Evolutionary conservation across 2,329 filamentous ascomycete species (phyloP).

Genomic region (Aspergillus jensenii): DNA sequence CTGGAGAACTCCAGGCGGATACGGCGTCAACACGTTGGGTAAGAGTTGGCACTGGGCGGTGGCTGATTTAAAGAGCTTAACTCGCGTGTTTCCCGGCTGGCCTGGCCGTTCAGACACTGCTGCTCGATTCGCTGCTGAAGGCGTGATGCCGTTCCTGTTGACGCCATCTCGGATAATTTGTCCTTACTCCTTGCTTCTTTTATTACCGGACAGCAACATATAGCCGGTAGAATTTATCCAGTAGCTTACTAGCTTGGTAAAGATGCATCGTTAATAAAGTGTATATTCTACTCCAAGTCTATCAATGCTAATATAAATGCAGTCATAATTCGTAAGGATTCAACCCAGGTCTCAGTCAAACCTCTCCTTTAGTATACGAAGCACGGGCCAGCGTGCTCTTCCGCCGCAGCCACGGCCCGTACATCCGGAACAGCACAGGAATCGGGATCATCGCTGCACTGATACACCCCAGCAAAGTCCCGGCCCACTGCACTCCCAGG

Average conservation of each 20-base stretch:
- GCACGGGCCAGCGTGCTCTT: constrained; percentile 28
- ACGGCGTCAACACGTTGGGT: too few species aligned
- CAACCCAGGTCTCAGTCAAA: background rate
- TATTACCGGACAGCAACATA: too few species aligned
- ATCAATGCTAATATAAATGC: too few species aligned
- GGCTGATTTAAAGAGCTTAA: constrained; percentile 1
- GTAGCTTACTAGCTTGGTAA: too few species aligned
- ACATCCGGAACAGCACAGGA: constrained; percentile 33
- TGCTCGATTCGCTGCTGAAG: background rate
- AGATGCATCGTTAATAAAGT: too few species aligned
- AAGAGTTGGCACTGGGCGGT: background rate
- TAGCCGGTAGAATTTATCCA: too few species aligned
- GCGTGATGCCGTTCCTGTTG: background rate
- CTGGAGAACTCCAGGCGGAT: too few species aligned
- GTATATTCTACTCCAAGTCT: too few species aligned
- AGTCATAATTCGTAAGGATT: too few species aligned
- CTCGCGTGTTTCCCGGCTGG: background rate
- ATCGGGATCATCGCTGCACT: constrained; percentile 39
- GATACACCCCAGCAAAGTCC: constrained; percentile 39
- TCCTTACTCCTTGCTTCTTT: too few species aligned
- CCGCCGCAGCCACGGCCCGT: constrained; percentile 30
- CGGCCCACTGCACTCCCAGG: constrained; percentile 41
- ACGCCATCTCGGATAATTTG: too few species aligned
- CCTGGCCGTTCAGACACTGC: background rate
- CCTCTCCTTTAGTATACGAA: constrained; percentile 6